Evolutionary conservation across 495 filamentous ascomycete species (phyloP).

Genomic region (Hyaloscypha variabilis): DNA sequence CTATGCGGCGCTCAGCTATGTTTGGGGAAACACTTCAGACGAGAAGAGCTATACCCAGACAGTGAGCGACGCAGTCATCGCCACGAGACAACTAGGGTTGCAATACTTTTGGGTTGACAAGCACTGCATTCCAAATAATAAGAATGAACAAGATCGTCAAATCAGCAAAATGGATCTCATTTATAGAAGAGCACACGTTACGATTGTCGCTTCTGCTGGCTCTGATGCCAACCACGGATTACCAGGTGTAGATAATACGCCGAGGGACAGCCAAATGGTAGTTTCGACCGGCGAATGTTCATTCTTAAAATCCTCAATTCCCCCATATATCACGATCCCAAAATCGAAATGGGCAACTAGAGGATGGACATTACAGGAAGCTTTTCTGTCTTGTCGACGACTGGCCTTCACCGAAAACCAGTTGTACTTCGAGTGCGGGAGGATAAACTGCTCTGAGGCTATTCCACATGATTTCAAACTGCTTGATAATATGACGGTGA

Average conservation of each 20-base stretch:
- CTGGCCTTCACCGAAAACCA: not conserved
- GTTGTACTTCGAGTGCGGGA: no score
- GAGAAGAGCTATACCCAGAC: not conserved
- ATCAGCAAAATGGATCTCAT: slow-evolving; percentile 12
- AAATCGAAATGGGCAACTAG: not conserved
- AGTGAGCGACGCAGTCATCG: not conserved
- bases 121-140: slow-evolving; percentile 26
- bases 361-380: slow-evolving; percentile 2
- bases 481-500: no score
- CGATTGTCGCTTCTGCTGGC: not conserved
- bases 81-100: slow-evolving; percentile 40
- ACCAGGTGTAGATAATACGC: not conserved
- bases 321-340: no score
- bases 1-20: not conserved
- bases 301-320: no score
- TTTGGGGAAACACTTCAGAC: not conserved
- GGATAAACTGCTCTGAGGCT: no score
- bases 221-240: not conserved
- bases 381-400: not conserved
- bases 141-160: slow-evolving; percentile 27
- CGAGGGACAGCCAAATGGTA: no score
- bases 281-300: no score
- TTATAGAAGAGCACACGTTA: not conserved
- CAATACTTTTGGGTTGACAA: slow-evolving; percentile 35
- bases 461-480: no score